Conservation (phyloP, 139 green algal species). For the Diplosphaera chodatii region DNA sequence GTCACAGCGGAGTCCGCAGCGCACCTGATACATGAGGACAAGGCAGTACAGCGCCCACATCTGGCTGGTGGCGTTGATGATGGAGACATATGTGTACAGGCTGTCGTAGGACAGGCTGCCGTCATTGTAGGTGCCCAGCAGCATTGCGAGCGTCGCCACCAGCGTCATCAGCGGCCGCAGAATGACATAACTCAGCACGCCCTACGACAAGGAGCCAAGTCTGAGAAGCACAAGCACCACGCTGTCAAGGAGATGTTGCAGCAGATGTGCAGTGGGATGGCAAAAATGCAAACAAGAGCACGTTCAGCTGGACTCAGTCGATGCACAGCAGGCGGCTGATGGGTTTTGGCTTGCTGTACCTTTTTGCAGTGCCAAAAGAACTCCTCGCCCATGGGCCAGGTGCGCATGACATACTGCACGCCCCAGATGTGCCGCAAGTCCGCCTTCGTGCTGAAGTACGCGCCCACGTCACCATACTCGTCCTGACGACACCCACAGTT, state of each 20-base stretch:
- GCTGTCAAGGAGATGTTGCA: too few relatives aligned
- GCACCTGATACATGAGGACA: conserved; percentile 82
- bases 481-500: too few relatives aligned
- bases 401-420: conserved; percentile 21
- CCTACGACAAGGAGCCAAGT: conserved; percentile 29
- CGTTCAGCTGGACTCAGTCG: too few relatives aligned
- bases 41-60: conserved; percentile 94
- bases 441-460: conserved; percentile 46
- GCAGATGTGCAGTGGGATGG: too few relatives aligned
- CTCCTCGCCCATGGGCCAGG: conserved; percentile 49
- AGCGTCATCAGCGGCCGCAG: conserved; percentile 69
- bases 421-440: conserved; percentile 66
- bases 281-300: too few relatives aligned
- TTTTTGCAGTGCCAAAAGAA: conserved; percentile 70
- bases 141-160: conserved; percentile 55
- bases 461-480: conserved; percentile 62
- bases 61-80: conserved; percentile 81
- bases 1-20: too few relatives aligned
- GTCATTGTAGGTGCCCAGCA: conserved; percentile 60
- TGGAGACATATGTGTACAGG: conserved; percentile 72
- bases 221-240: too few relatives aligned
- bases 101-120: conserved; percentile 41
- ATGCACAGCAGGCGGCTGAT: too few relatives aligned
- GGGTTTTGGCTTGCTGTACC: too few relatives aligned
- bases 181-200: conserved; percentile 92